Evolutionary conservation across 768 basidiomycete species (phyloP).

Genomic region (Guyanaporus albipodus): DNA sequence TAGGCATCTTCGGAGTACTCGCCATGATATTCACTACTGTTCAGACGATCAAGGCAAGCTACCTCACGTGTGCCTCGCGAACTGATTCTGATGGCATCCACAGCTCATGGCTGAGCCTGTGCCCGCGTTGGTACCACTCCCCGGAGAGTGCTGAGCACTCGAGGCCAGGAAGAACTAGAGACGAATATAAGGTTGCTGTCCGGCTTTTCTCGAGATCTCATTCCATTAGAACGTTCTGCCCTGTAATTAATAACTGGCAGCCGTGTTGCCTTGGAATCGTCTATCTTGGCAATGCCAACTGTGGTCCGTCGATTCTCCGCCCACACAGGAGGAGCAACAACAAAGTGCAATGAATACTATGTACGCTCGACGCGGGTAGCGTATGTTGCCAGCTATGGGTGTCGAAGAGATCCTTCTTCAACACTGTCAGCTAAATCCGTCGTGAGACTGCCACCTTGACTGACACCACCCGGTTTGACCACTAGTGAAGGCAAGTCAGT

Average conservation of each 20-base stretch:
- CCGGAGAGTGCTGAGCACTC: conserved; percentile 29
- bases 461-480: not conserved
- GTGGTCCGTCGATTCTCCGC: conserved; percentile 18
- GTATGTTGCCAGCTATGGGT: not conserved
- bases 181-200: not conserved
- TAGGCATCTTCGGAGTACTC: conserved; percentile 71
- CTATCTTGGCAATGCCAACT: conserved; percentile 10
- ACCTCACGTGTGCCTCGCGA: not conserved
- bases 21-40: conserved; percentile 76
- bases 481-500: too few species aligned
- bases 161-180: not conserved
- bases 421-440: too few species aligned
- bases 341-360: not conserved
- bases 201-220: conserved; percentile 12
- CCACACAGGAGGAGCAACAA: conserved; percentile 9
- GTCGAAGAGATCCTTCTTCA: too few species aligned
- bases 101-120: conserved; percentile 61
- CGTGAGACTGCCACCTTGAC: conserved; percentile 7
- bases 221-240: conserved; percentile 6
- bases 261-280: conserved; percentile 11
- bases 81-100: conserved; percentile 9
- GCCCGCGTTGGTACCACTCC: conserved; percentile 35
- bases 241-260: conserved; percentile 13
- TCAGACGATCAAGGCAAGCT: conserved; percentile 65
- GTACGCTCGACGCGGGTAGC: not conserved